Evolutionary conservation across 208 protist species (phyloP), one percentile per base, ranked within the genome.

Genomic region (Angomonas desouzai): DNA sequence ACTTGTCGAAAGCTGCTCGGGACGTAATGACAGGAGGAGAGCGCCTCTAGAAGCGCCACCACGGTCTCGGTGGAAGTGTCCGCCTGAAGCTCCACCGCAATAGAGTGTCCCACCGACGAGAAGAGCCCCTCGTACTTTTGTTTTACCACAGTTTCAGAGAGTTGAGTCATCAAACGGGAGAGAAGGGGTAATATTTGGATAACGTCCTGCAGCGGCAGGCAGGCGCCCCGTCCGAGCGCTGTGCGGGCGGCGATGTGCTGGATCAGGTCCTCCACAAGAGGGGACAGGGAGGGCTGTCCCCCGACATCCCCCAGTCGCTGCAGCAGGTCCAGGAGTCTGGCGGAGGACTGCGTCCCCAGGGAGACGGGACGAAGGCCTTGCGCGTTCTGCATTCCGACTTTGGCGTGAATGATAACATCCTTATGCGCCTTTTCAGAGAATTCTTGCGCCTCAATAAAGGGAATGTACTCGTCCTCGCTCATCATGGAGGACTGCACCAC

Each of bases 401-500:
- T 83, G 49, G 78, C 70, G 68, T 95, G 89, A 23, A 95, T 69
- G 13, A 81, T 68, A 29, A 82, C 77, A 9, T 68, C 61, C 6
- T 80, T 83, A 51, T 90, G 76, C 20, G 72, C 62, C 28, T 70
- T 59, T 47, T 95, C 89, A 0, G 81, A 56, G 40, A 81, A 72
- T 23, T 76, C 23, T 58, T 95, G 89, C 25, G 89, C 40, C 13
- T 85, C 79, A 9, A 92, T 66, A 3, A 95, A 43, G 0, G 89
- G 89, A 48, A 94, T 78, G 55, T 77, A 68, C 66, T 75, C 81
- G 9, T 72, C 81, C 51, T 94, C 88, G 64, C 76, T 91, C 63
- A 91, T 74, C 13, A 92, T 78, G 0, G 76, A 74, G 0, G 72
- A 72, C 7, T 73, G 70, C 25, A 73, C 58, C 27, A 76, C 83